A percentile compares a stretch with the other conserved stretches of the same genome.
phyloP scores from a whole-genome alignment of 306 rosid genomes.

The Cucurbita maxima region DNA sequence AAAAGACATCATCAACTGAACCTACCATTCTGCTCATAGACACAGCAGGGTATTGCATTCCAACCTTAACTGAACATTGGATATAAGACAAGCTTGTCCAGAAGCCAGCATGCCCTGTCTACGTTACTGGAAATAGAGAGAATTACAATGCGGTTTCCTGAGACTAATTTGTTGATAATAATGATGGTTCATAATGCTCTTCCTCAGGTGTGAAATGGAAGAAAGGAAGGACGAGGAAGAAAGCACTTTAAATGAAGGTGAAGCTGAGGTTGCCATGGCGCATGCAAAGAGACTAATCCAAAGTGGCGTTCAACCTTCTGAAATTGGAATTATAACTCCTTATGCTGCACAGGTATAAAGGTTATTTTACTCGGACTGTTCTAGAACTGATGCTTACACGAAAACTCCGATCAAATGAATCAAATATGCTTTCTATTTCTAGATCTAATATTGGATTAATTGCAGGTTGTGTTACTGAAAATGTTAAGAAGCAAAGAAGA shows the following conservation, averaged over 20 bases:
- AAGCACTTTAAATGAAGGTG: slow-evolving; percentile 94
- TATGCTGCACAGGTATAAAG: slow-evolving; percentile 81
- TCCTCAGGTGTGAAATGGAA: slow-evolving; percentile 87
- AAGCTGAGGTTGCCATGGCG: slow-evolving; percentile 75
- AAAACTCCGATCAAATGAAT: neutral
- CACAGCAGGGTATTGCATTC: slow-evolving; percentile 68
- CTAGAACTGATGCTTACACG: neutral
- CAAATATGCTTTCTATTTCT: neutral
- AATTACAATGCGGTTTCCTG: neutral
- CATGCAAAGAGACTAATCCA: slow-evolving; percentile 72
- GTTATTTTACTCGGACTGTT: neutral
- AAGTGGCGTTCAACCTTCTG: slow-evolving; percentile 84
- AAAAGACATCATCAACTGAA: slow-evolving; percentile 70
- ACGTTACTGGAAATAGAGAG: neutral
- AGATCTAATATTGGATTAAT: neutral
- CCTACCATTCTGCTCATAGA: slow-evolving; percentile 86
- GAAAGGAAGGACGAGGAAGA: slow-evolving; percentile 98
- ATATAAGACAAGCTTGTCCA: neutral
- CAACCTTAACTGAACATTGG: neutral
- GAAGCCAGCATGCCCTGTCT: neutral
- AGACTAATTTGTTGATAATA: neutral
- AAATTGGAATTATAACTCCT: slow-evolving; percentile 90
- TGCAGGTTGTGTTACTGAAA: slow-evolving; percentile 76
- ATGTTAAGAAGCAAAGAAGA: slow-evolving; percentile 66
- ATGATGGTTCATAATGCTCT: slow-evolving; percentile 14